Base-by-base conservation (phyloP, 2,329 filamentous ascomycete genomes). In the Penicillium frequentans region DNA sequence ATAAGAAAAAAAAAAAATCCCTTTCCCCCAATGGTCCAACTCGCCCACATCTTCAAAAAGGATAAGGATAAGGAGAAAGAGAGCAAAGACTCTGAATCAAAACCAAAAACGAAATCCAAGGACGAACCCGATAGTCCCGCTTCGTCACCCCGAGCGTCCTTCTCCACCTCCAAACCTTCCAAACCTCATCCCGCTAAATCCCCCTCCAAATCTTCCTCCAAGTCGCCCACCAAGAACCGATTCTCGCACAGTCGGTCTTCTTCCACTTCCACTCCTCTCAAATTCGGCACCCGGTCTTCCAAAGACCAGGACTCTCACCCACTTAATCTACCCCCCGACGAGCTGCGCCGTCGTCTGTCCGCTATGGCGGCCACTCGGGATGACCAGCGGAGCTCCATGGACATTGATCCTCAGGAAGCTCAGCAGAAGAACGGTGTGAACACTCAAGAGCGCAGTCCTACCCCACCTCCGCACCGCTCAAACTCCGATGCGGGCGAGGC, bases 251-350 rank as follows among this genome's bases (percentile, higher is more conserved):
- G 65, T 64, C 70, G 68, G 57, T 73, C 72, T 19, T 70, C 71
- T 19, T 69, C 66, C 21, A 54, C 65, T 61, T 66, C 63, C 65
- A 72, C 70, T 29, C 27, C 59, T 73, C 75, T 62, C 72, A 75
- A 69, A 47, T 67, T 64, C 52, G 54, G 59, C 16, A 37, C 64
- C 59, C 73, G 74, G 59, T 69, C 69, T 58, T 68, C 72, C 19
- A 67, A 69, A 68, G 72, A 73, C 60, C 81, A 82, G 62, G 85
- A 93, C 72, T 89, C 86, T 3, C 93, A 97, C 75, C 93, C 93
- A 39, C 84, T 97, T 52, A 97, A 97, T 70, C 85, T 96, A 23
- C 91, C 89, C 2, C 92, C 92, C 47, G 92, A 96, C 79, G 88
- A 96, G 82, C 85, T 91, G 69, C 89, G 90, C 74, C 86, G 90